A percentile compares a stretch with the other conserved stretches of the same genome.
Conservation (phyloP, 2,329 filamentous ascomycete species). For the Calycina marina region DNA sequence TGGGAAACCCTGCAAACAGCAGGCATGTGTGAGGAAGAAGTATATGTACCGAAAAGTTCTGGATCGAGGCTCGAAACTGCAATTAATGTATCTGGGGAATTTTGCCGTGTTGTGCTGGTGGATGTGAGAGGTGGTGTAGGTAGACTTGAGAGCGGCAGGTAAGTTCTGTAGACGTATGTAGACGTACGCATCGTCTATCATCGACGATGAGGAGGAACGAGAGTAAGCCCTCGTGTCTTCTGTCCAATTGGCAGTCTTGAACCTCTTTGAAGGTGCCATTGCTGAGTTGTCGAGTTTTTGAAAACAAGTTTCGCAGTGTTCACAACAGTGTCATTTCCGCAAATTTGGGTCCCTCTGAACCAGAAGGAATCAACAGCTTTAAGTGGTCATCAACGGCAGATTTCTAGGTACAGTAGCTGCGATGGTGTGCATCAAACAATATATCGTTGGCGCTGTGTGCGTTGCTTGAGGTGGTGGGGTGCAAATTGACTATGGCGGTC, state of each 20-base stretch:
- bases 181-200: slow-evolving; percentile 35
- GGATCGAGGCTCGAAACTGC: slow-evolving; percentile 16
- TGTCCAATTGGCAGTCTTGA: slow-evolving; percentile 4
- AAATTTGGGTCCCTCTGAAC: background rate
- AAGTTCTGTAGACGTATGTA: slow-evolving; percentile 40
- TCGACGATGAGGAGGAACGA: slow-evolving; percentile 12
- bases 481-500: no score
- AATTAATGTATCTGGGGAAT: slow-evolving; percentile 10
- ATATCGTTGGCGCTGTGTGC: background rate
- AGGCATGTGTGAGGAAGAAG: slow-evolving; percentile 5
- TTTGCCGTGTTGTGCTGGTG: slow-evolving; percentile 8
- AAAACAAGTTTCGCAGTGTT: background rate
- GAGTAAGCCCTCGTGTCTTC: slow-evolving; percentile 12
- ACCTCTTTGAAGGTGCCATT: background rate
- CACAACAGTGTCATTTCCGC: background rate
- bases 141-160: slow-evolving; percentile 51
- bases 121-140: slow-evolving; percentile 44
- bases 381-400: background rate
- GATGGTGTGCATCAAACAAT: background rate
- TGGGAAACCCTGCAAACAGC: no score
- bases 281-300: background rate
- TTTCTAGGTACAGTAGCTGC: background rate
- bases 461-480: background rate
- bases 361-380: no score
- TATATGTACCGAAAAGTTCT: slow-evolving; percentile 18